These are phyloP conservation scores for Peronospora destructor DNA, from an alignment of 352 stramenopile species.

Conservation along the genomic window DNA sequence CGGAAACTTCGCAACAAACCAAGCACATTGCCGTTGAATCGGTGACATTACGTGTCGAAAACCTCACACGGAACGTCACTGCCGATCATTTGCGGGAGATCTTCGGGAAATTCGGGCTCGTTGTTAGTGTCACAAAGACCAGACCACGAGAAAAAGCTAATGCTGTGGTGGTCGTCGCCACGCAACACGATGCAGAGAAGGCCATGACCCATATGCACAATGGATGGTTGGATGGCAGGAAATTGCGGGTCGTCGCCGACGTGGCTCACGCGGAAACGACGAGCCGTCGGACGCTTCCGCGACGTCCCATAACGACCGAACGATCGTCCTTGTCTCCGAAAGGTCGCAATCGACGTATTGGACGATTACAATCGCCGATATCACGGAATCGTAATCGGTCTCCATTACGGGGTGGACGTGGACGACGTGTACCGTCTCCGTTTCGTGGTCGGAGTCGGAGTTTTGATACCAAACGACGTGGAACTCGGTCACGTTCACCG, in stretches of 20 bases:
- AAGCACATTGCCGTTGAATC: background rate
- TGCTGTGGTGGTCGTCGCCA: slow-evolving; percentile 57
- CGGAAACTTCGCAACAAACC: background rate
- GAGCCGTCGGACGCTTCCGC: background rate
- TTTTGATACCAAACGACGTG: slow-evolving; percentile 21
- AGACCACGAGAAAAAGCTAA: slow-evolving; percentile 29
- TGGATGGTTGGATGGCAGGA: slow-evolving; percentile 77
- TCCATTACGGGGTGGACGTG: slow-evolving; percentile 10
- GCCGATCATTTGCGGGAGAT: slow-evolving; percentile 78
- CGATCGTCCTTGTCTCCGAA: slow-evolving; percentile 21
- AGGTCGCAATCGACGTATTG: slow-evolving; percentile 14
- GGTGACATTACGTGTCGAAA: slow-evolving; percentile 59
- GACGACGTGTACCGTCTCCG: slow-evolving; percentile 32
- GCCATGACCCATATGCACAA: slow-evolving; percentile 78
- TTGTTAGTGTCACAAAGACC: slow-evolving; percentile 50
- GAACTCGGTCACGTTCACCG: slow-evolving; percentile 31
- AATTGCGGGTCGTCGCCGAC: slow-evolving; percentile 48
- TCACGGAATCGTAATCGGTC: slow-evolving; percentile 20
- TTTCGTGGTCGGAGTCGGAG: slow-evolving; percentile 48
- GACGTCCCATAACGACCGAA: slow-evolving; percentile 8
- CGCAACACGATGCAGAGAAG: slow-evolving; percentile 39
- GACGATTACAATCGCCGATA: slow-evolving; percentile 20
- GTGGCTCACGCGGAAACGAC: slow-evolving; percentile 5
- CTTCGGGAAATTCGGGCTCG: slow-evolving; percentile 79
- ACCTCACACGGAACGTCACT: slow-evolving; percentile 82